Percentiles rank a stretch among this genome's conserved stretches.
These are phyloP conservation scores for Dovyalis caffra DNA, from an alignment of 345 rosid genomes.

Conservation along the genomic window DNA sequence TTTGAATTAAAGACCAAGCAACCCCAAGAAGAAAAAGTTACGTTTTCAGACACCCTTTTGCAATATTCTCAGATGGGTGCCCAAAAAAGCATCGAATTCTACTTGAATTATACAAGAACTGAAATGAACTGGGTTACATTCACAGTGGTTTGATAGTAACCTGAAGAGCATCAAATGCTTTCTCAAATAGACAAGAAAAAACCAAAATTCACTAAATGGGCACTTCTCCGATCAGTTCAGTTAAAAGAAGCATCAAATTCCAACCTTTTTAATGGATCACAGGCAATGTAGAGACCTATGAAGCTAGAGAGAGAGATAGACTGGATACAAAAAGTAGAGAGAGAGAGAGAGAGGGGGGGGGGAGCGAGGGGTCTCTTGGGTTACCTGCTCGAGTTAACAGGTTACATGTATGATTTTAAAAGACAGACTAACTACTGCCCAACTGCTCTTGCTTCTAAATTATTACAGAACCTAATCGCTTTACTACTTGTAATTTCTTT, in stretches of 20 bases:
- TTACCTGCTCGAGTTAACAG: slow-evolving; percentile 48
- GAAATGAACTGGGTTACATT: slow-evolving; percentile 37
- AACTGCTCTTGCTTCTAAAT: slow-evolving; percentile 59
- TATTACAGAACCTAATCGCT: slow-evolving; percentile 54
- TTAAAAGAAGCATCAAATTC: slow-evolving; percentile 70
- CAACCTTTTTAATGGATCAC: slow-evolving; percentile 39
- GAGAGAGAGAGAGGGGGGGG: slow-evolving; percentile 7
- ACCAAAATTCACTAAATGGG: slow-evolving; percentile 42
- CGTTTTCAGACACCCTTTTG: slow-evolving; percentile 37
- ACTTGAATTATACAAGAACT: slow-evolving; percentile 45
- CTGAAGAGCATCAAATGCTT: slow-evolving; percentile 59
- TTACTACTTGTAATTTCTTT: slow-evolving; percentile 20
- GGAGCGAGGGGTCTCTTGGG: slow-evolving; percentile 27
- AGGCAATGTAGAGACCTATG: slow-evolving; percentile 17
- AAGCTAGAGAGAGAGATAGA: slow-evolving; percentile 28
- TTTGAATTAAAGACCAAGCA: slow-evolving; percentile 41
- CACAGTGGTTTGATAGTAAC: slow-evolving; percentile 35
- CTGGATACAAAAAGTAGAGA: slow-evolving; percentile 3
- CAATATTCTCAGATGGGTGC: slow-evolving; percentile 49
- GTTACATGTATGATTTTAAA: slow-evolving; percentile 58
- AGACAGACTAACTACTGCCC: slow-evolving; percentile 61
- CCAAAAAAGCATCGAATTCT: slow-evolving; percentile 52
- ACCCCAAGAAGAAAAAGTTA: slow-evolving; percentile 17
- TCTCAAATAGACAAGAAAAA: slow-evolving; percentile 42
- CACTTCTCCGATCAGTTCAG: slow-evolving; percentile 44